Evolutionary conservation across 2,329 filamentous ascomycete species (phyloP).

Genomic region (Davidsoniella eucalypti): DNA sequence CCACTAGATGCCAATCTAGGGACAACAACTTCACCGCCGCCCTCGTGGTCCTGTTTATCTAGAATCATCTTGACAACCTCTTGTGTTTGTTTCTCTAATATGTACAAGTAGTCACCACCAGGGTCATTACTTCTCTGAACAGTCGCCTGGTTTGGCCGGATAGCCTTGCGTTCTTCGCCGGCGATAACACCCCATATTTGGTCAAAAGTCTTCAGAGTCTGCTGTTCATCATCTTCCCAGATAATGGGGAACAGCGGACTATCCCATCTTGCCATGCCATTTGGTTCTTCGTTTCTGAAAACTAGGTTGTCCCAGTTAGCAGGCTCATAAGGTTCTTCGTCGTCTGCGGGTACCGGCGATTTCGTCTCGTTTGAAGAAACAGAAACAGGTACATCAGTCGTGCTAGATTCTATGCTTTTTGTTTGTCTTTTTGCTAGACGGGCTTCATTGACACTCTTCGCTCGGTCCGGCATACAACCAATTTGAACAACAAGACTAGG

Average conservation of each 20-base stretch:
- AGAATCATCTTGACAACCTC: constrained; percentile 55
- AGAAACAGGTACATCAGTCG: not conserved
- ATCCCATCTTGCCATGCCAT: constrained; percentile 73
- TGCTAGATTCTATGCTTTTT: not conserved
- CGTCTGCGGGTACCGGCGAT: constrained; percentile 12
- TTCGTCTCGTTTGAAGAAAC: not conserved
- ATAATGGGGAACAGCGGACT: constrained; percentile 65
- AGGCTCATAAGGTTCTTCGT: constrained; percentile 31
- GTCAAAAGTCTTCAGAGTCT: constrained; percentile 38
- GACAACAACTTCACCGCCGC: constrained; percentile 40
- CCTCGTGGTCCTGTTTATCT: constrained; percentile 53
- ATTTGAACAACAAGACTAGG: constrained; percentile 58
- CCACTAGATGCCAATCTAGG: constrained; percentile 17
- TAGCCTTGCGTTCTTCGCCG: constrained; percentile 42
- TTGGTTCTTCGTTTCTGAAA: constrained; percentile 74
- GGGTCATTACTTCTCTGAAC: constrained; percentile 46
- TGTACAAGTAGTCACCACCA: constrained; percentile 59
- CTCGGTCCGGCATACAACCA: constrained; percentile 36
- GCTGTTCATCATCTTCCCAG: constrained; percentile 55
- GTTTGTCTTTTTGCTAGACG: constrained; percentile 24
- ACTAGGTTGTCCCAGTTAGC: constrained; percentile 62
- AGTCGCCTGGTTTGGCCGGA: constrained; percentile 62
- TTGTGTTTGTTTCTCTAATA: constrained; percentile 64
- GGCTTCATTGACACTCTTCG: constrained; percentile 41
- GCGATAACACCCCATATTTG: constrained; percentile 61